Evolutionary conservation across 1,284 basidiomycete genomes (phyloP).

Genomic region (Mycena sp.): DNA sequence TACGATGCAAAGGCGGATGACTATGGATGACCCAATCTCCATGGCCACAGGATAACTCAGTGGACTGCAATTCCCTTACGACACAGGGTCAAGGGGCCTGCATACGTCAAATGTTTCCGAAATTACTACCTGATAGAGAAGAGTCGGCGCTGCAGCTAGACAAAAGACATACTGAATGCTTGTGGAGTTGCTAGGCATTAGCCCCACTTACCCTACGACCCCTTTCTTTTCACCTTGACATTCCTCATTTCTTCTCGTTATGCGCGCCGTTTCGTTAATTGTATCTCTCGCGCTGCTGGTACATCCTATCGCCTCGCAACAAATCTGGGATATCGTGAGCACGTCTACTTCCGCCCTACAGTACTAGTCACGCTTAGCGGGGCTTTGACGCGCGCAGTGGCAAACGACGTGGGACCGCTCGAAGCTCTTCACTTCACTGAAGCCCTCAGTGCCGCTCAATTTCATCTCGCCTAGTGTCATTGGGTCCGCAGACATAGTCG

Average conservation of each 20-base stretch:
- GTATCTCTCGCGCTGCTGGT: constrained; percentile 27
- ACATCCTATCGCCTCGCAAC: constrained; percentile 43
- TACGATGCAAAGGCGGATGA: constrained; percentile 1
- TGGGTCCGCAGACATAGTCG: constrained; percentile 57
- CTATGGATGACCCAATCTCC: not conserved
- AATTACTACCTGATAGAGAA: no score
- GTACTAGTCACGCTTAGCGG: not conserved
- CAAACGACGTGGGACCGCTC: constrained; percentile 70
- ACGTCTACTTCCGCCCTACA: not conserved
- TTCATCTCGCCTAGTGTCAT: constrained; percentile 57
- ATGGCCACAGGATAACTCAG: no score
- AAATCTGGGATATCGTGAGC: constrained; percentile 56
- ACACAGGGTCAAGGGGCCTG: no score
- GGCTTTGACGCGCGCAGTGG: constrained; percentile 53
- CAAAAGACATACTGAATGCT: no score
- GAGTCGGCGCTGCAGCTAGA: no score
- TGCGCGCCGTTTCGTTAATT: constrained; percentile 9
- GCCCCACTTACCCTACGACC: no score
- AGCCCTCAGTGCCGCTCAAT: constrained; percentile 59
- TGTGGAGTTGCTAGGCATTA: no score
- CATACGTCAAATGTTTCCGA: no score
- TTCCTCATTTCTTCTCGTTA: constrained; percentile 9
- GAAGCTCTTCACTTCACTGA: constrained; percentile 57
- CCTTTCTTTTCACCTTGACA: no score
- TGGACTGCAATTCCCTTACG: no score